Base-by-base conservation (phyloP, 2,329 filamentous ascomycete species). In the Neurospora sp. region DNA sequence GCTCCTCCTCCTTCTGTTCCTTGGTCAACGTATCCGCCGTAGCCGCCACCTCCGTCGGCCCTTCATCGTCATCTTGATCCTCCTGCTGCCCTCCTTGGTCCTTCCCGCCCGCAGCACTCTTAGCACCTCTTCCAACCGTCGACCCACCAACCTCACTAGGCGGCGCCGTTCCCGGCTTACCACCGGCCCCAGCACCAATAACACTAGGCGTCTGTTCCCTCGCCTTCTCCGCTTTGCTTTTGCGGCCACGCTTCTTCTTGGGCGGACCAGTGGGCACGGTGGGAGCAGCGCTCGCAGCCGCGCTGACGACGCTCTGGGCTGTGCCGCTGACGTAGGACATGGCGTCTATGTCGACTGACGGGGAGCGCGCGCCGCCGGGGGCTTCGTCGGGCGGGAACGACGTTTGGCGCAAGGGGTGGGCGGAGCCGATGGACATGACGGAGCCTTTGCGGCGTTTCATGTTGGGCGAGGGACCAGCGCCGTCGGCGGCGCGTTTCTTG, bases 381-480 rank as follows among this genome's bases (percentile, higher is more conserved):
- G 79, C 80, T 69, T 87, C 82, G 70, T 88, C 89, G 36, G 91
- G 91, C 0, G 91, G 91, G 77, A 93, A 96, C 0, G 91, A 93
- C 4, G 92, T 94, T 76, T 93, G 91, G 46, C 92, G 91, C 1
- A 96, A 86, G 1, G 90, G 91, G 73, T 92, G 91, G 0, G 86
- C 83, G 1, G 87, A 86, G 17, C 77, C 70, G 36, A 84, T 81
- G 3, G 89, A 89, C 73, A 88, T 82, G 72, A 80, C 86, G 12
- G 90, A 92, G 6, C 89, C 85, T 77, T 94, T 94, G 76, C 91
- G 89, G 66, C 90, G 89, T 77, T 92, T 92, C 66, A 83, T 79
- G 17, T 82, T 78, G 0, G 82, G 83, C 2, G 83, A 80, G 43
- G 83, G 81, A 41, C 83, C 83, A 10, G 83, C 81, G 69, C 85